Evolutionary conservation across 768 basidiomycete genomes (phyloP), one percentile per base, ranked within the genome.

Genomic region (Collybia nuda): DNA sequence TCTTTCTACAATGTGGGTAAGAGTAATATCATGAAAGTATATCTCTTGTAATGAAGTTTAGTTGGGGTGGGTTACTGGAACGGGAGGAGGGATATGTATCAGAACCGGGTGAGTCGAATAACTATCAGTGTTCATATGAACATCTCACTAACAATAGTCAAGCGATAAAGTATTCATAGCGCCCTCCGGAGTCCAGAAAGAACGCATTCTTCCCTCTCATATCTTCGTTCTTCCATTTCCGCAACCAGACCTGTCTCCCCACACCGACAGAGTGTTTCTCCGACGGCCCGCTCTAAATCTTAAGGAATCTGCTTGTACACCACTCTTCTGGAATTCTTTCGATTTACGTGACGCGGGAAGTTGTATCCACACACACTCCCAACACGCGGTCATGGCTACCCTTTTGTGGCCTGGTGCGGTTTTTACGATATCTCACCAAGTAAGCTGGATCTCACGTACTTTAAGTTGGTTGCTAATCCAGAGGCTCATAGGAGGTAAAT

Each of bases 1-100:
- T 80, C 83, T 5, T 94, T 95, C 67, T 94, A 94, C 70, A 78
- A 78, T 54, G 69, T 73, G 59, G 42, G 67, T 49, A 59, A 40
- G 53, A 15, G 41, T 40, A 47, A 39, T 17, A 45, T 18, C 6
- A 40, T 43, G 15, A 40, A 32, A 21, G 46, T 19, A 55, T 19
- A 58, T 11, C 9, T 14, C 47, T 21, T 45, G 21, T 36, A n/a
- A 41, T 35, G n/a, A 36, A 45, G 70, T 2, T 17, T 37, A 76
- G 71, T 79, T 94, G 18, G 93, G 93, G 12, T 94, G 93, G 93
- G 93, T 94, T 1, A 94, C 92, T 2, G 92, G 93, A 14, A 94
- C 93, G 2, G 92, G 91, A 5, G 84, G 84, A 21, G 89, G 89
- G 0, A 90, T 90, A 52, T 84, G 81, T 53, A 91, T 92, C 53